Conservation (phyloP, 2,329 filamentous ascomycete genomes). For the Leptographium radiaticola region DNA sequence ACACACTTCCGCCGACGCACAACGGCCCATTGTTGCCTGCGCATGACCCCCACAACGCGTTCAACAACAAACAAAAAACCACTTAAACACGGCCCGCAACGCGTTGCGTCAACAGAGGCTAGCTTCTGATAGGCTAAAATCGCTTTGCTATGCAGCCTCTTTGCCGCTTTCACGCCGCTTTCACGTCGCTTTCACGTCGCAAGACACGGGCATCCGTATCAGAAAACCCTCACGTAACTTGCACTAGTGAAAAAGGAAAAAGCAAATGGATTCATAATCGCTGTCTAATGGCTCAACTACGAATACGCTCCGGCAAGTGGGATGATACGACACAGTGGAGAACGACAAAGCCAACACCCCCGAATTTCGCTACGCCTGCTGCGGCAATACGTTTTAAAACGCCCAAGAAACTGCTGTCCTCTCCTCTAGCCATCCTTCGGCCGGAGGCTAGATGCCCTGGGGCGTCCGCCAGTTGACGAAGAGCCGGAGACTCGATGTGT, state of each 20-base stretch:
- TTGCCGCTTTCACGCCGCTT: too few species aligned
- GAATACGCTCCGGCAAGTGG: background rate
- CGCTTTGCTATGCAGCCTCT: background rate
- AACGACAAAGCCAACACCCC: background rate
- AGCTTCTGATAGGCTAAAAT: background rate
- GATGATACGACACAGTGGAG: background rate
- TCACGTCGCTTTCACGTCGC: too few species aligned
- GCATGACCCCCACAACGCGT: background rate
- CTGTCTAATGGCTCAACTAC: background rate
- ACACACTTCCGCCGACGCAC: background rate
- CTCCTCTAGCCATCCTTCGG: too few species aligned
- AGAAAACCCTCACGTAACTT: background rate
- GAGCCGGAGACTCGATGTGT: too few species aligned
- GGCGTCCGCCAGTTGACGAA: too few species aligned
- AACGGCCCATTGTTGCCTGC: background rate
- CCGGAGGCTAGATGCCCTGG: too few species aligned
- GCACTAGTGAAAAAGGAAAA: background rate
- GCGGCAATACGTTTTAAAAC: background rate
- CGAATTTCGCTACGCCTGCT: background rate
- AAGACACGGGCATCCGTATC: background rate
- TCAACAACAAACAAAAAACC: conserved; percentile 1
- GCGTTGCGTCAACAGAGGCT: background rate
- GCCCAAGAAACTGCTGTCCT: background rate
- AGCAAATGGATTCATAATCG: background rate
- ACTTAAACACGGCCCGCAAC: conserved; percentile 3